Evolutionary conservation across 2,329 filamentous ascomycete species (phyloP).

Genomic region (Colletotrichum spaethianum): DNA sequence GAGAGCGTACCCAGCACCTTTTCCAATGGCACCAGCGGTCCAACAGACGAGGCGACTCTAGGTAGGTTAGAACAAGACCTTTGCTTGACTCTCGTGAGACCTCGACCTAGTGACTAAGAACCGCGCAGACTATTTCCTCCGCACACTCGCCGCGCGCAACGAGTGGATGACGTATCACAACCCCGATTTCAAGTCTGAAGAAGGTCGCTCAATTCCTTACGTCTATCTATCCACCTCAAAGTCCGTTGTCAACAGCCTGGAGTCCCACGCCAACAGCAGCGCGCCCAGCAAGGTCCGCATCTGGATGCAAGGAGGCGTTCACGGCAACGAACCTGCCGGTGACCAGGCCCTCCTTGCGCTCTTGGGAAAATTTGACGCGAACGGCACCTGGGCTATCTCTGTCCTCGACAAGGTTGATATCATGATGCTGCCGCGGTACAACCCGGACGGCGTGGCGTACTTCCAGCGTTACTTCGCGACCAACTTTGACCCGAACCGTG

Average conservation of each 20-base stretch:
- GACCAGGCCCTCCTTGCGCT: conserved; percentile 50
- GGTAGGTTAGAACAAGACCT: not conserved
- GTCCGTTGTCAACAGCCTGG: not conserved
- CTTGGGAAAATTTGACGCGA: conserved; percentile 48
- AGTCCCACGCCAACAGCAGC: conserved; percentile 35
- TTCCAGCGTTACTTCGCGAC: conserved; percentile 50
- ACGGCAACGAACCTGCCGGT: conserved; percentile 52
- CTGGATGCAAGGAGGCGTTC: conserved; percentile 51
- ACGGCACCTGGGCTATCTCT: conserved; percentile 48
- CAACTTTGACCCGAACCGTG: conserved; percentile 51
- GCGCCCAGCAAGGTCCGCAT: conserved; percentile 47
- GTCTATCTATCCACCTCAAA: conserved; percentile 41
- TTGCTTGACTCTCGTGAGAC: too few relatives aligned
- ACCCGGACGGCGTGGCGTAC: conserved; percentile 52
- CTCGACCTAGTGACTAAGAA: not conserved
- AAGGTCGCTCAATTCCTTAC: conserved; percentile 45
- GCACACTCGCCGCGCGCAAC: conserved; percentile 44
- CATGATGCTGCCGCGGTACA: conserved; percentile 50
- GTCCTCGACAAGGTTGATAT: conserved; percentile 49
- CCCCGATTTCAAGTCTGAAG: conserved; percentile 43
- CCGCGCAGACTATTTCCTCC: conserved; percentile 43
- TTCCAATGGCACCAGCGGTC: conserved; percentile 48
- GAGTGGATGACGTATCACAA: conserved; percentile 46
- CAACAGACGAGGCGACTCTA: conserved; percentile 44
- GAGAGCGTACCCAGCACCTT: conserved; percentile 46